Evolutionary conservation across 306 rosid species (phyloP), one percentile per base, ranked within the genome.

Genomic region (Sicyos edulis): DNA sequence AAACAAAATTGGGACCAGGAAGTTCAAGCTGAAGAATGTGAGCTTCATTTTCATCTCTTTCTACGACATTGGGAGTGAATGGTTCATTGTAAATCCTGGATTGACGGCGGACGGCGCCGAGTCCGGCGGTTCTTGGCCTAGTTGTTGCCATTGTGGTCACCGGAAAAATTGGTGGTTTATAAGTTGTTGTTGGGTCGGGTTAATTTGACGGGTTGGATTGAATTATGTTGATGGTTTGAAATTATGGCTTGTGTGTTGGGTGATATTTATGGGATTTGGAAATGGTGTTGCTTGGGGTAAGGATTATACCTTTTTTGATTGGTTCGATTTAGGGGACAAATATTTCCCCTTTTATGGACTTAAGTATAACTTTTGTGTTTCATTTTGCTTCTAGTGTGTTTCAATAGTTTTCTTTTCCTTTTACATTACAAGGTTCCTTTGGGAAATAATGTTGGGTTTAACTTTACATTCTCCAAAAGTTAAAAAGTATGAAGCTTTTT

Each of bases 301-400:
- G 22, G 75, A 71, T 71, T 71, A 71, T 71, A 54, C 75, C 75
- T 54, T 53, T 26, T 71, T 71, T 40, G 62, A 10, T 32, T 20
- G 7, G 49, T 54, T 71, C 32, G 75, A 26, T 70, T 29, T 16
- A 32, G 61, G n/a, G 63, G 63, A 32, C 63, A 32, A 53, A 53
- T 29, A 1, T 52, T 71, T 9, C 62, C 74, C 49, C 51, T 53
- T 71, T 71, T 52, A 17, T 37, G 62, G n/a, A 54, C 7, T 71
- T 54, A 71, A 54, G 75, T 54, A 71, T 54, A 52, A 71, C 61
- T 53, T 71, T 67, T 5, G 20, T 19, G 3, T 50, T 47, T 21
- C 10, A 47, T 22, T 14, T 68, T 68, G 1, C 40, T 22, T 67
- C 10, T 15, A 45, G 11, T 66, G 12, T 66, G 26, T 16, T 34